phyloP scores from a whole-genome alignment of 805 yeast species.

The Tetrapisispora iriomotensis region DNA sequence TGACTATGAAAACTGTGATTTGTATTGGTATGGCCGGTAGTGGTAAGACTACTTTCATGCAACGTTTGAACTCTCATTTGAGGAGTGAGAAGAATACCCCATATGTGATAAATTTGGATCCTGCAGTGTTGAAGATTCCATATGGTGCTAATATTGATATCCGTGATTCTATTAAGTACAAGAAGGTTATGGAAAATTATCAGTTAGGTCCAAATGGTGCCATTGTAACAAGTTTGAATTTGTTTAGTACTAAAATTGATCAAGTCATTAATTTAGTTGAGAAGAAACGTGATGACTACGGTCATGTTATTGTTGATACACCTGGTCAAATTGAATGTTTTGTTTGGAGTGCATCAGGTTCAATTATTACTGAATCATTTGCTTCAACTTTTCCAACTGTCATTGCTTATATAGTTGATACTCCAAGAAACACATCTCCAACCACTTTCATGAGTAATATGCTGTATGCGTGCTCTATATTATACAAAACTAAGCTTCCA shows the following conservation, averaged over 20 bases:
- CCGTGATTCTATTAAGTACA: slow-evolving; percentile 90
- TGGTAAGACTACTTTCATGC: slow-evolving; percentile 98
- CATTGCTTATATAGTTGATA: slow-evolving; percentile 90
- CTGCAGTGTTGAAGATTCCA: slow-evolving; percentile 92
- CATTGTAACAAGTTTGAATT: slow-evolving; percentile 85
- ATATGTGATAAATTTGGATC: slow-evolving; percentile 89
- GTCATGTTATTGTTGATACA: slow-evolving; percentile 83
- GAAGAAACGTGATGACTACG: slow-evolving; percentile 46
- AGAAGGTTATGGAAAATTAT: slow-evolving; percentile 93
- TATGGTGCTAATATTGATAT: slow-evolving; percentile 92
- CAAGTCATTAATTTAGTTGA: slow-evolving; percentile 84
- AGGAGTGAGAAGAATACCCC: slow-evolving; percentile 65
- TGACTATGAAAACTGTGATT: slow-evolving; percentile 36
- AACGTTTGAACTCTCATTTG: slow-evolving; percentile 80
- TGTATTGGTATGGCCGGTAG: slow-evolving; percentile 66
- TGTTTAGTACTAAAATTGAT: slow-evolving; percentile 91
- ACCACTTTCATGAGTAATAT: slow-evolving; percentile 96
- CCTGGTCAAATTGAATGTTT: slow-evolving; percentile 99
- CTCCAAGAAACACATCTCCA: slow-evolving; percentile 90
- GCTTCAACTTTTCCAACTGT: slow-evolving; percentile 95
- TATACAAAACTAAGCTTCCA: slow-evolving; percentile 92
- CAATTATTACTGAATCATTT: slow-evolving; percentile 91
- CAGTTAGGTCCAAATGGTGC: slow-evolving; percentile 97
- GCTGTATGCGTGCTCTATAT: slow-evolving; percentile 95
- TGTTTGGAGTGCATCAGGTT: slow-evolving; percentile 96